These are phyloP conservation scores for Lipomyces yamanashiensis DNA, from an alignment of 805 yeast species.

Conservation along the genomic window DNA sequence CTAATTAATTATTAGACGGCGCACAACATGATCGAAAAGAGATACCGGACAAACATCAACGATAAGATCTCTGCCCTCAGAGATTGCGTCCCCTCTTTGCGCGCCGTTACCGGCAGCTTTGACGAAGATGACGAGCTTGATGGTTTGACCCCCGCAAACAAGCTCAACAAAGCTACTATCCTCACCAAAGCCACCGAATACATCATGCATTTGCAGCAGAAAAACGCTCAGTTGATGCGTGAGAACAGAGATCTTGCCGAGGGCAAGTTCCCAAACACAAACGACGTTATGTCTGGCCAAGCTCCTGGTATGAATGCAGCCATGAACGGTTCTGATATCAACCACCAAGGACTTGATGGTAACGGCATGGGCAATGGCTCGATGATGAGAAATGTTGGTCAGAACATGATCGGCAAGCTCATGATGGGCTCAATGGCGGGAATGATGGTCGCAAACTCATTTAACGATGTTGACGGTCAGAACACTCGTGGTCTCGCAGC, in stretches of 20 bases:
- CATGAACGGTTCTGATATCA: conserved; percentile 14
- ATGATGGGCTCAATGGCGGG: conserved; percentile 49
- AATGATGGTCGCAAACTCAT: conserved; percentile 41
- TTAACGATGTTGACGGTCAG: conserved; percentile 32
- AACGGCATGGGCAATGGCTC: background rate
- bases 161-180: conserved; percentile 78
- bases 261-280: conserved; percentile 24
- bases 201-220: conserved; percentile 69
- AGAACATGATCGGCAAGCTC: conserved; percentile 40
- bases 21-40: conserved; percentile 81
- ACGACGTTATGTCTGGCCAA: conserved; percentile 6
- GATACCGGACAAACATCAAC: conserved; percentile 77
- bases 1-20: conserved; percentile 51
- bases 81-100: conserved; percentile 77
- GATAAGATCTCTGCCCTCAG: conserved; percentile 68
- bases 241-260: conserved; percentile 52
- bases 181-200: conserved; percentile 80
- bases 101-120: conserved; percentile 54
- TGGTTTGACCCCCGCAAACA: conserved; percentile 75
- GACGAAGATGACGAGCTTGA: conserved; percentile 59
- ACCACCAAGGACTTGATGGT: conserved; percentile 5
- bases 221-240: conserved; percentile 60
- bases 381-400: conserved; percentile 15
- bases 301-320: background rate
- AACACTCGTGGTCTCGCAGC: conserved; percentile 43